Evolutionary conservation across 2,329 filamentous ascomycete genomes (phyloP), one percentile per base, ranked within the genome.

Genomic region (Colletotrichum sp.): DNA sequence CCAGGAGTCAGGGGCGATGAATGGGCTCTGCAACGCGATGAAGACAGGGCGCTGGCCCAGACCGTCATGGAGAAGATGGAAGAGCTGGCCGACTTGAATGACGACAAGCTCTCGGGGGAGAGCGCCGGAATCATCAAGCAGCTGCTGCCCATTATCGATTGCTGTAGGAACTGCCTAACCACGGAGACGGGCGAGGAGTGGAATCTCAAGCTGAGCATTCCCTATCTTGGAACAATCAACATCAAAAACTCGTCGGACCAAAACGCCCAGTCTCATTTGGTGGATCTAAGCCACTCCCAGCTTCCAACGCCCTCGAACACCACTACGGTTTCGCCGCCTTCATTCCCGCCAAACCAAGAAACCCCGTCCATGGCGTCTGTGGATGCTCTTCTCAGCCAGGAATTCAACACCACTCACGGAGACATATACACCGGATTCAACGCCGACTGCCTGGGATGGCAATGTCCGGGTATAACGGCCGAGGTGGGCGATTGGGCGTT

Each of bases 221-320:
- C 88, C 0, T 89, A 88, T 76, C 81, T 89, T 4, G 88, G 88
- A 28, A 88, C 86, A 2, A 83, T 89, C 57, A 88, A 86, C 75
- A 87, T 89, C 77, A 85, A 72, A 8, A 71, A 49, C 16, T 60
- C 63, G 10, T 63, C 64, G 7, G 62, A 44, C 24, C 71, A 71
- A 28, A 36, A 59, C 10, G 57, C 32, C n/a, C 39, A 55, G 36
- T 28, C 72, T 8, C 62, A 60, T 24, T 30, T 57, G 16, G 36
- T 71, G 15, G 62, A 75, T 21, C 63, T 76, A 2, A 66, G 57
- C 28, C 69, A 77, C 59, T 76, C 73, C 16, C 69, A 76, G 39
- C 59, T 77, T 2, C 68, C 63, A 8, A 76, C 72, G 21, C 76
- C 76, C 7, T 34, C 68, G 16, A 76, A 66, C 49, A 76, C 74